A percentile compares a stretch with the other conserved stretches of the same genome.
phyloP scores from a whole-genome alignment of 2,329 filamentous ascomycete genomes.

The Curvularia spicifera region DNA sequence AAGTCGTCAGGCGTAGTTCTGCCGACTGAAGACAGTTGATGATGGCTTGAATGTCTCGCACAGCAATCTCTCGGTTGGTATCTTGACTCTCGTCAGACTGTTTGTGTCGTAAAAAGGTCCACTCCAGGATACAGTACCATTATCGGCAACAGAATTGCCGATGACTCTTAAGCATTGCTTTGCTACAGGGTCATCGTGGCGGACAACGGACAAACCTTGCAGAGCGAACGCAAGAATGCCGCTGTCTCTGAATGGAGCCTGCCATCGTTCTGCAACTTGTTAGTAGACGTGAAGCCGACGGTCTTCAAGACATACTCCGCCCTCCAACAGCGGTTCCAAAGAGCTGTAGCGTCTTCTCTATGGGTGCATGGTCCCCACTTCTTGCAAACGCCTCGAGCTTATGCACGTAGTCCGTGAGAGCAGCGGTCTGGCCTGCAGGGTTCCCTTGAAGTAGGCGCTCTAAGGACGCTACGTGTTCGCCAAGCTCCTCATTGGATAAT shows the following conservation, averaged over 20 bases:
- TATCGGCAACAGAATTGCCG: constrained; percentile 49
- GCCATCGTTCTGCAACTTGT: constrained; percentile 41
- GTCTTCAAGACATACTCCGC: constrained; percentile 30
- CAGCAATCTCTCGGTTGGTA: constrained; percentile 39
- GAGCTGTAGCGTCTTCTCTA: constrained; percentile 31
- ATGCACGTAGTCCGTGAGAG: constrained; percentile 23
- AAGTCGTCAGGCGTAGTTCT: constrained; percentile 37
- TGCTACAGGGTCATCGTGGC: constrained; percentile 25
- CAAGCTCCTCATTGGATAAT: constrained; percentile 22
- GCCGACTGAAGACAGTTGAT: constrained; percentile 33
- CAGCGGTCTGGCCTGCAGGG: constrained; percentile 24
- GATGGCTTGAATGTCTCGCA: constrained; percentile 36
- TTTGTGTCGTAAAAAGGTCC: neutral
- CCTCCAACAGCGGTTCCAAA: constrained; percentile 45
- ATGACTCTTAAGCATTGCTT: constrained; percentile 49
- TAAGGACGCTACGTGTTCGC: constrained; percentile 28
- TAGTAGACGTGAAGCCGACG: constrained; percentile 22
- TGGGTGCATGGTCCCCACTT: constrained; percentile 16
- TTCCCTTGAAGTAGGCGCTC: constrained; percentile 24
- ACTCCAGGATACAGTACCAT: constrained; percentile 32
- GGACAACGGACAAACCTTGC: constrained; percentile 31
- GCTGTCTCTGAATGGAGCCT: constrained; percentile 33
- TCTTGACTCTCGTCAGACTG: constrained; percentile 37
- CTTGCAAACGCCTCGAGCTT: constrained; percentile 22
- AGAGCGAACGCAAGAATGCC: constrained; percentile 41